phyloP scores from a whole-genome alignment of 2,329 filamentous ascomycete species.

The Calonectria multiphialidica region DNA sequence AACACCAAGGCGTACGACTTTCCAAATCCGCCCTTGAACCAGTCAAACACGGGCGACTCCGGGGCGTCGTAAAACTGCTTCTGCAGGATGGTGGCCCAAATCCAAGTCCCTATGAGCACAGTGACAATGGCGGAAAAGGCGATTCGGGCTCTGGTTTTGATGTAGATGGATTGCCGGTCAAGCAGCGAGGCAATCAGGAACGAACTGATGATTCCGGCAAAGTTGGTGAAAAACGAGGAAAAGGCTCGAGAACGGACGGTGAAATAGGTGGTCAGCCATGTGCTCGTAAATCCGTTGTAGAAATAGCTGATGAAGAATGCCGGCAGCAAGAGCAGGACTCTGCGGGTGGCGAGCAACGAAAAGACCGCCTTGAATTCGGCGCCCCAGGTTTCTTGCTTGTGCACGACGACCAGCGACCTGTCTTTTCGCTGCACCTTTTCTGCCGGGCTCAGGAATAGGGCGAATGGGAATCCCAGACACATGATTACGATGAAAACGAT shows the following conservation, averaged over 20 bases:
- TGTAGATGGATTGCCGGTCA: constrained; percentile 33
- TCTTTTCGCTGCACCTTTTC: constrained; percentile 1
- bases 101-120: neutral
- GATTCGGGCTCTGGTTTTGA: constrained; percentile 25
- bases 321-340: constrained; percentile 24
- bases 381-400: neutral
- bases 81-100: neutral
- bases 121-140: neutral
- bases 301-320: constrained; percentile 23
- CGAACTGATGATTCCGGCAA: constrained; percentile 22
- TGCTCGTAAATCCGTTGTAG: constrained; percentile 19
- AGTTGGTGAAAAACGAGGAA: constrained; percentile 22
- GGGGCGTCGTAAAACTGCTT: neutral
- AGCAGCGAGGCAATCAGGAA: constrained; percentile 19
- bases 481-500: neutral
- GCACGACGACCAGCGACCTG: neutral
- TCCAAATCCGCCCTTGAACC: constrained; percentile 35
- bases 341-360: constrained; percentile 37
- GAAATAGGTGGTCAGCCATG: constrained; percentile 22
- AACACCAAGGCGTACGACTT: constrained; percentile 33
- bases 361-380: neutral
- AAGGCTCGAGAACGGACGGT: constrained; percentile 22
- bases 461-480: neutral
- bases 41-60: constrained; percentile 2
- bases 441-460: neutral